A percentile compares a stretch with the other conserved stretches of the same genome.
phyloP scores from a whole-genome alignment of 805 yeast species.

The Pichia gijzeniarum region DNA sequence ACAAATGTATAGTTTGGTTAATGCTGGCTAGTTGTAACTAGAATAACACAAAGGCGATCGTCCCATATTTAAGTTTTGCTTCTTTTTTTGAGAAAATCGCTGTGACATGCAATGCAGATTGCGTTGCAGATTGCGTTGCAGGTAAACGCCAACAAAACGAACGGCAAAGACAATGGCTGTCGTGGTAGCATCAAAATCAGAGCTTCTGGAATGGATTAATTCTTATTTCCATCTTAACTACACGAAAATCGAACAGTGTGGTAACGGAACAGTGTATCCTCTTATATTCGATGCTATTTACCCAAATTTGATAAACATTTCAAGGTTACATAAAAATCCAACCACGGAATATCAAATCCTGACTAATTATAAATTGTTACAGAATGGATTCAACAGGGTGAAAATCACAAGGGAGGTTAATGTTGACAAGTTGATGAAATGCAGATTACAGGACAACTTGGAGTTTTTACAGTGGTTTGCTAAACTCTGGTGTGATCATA shows the following conservation, averaged over 20 bases:
- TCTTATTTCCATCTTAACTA: conserved; percentile 56
- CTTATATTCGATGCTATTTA: conserved; percentile 83
- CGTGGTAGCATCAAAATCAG: conserved; percentile 75
- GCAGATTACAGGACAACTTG: conserved; percentile 88
- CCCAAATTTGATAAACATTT: conserved; percentile 70
- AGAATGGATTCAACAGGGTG: conserved; percentile 68
- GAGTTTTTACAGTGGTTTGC: conserved; percentile 93
- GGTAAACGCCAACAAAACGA: background rate
- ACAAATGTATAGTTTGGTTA: no score
- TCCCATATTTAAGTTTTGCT: no score
- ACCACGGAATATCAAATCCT: conserved; percentile 69
- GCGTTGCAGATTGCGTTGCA: no score
- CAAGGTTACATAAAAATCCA: conserved; percentile 66
- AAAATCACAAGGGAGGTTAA: conserved; percentile 68
- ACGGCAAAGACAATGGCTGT: conserved; percentile 12
- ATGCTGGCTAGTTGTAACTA: no score
- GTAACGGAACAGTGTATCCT: conserved; percentile 93
- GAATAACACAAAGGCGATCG: no score
- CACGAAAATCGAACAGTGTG: conserved; percentile 85
- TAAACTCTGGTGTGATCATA: conserved; percentile 63
- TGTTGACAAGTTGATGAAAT: conserved; percentile 75
- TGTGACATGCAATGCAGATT: no score
- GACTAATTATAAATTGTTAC: conserved; percentile 80
- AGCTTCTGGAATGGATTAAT: conserved; percentile 81
- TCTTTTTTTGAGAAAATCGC: no score